Evolutionary conservation across 2,329 filamentous ascomycete genomes (phyloP).

Genomic region (Exserohilum turcica): DNA sequence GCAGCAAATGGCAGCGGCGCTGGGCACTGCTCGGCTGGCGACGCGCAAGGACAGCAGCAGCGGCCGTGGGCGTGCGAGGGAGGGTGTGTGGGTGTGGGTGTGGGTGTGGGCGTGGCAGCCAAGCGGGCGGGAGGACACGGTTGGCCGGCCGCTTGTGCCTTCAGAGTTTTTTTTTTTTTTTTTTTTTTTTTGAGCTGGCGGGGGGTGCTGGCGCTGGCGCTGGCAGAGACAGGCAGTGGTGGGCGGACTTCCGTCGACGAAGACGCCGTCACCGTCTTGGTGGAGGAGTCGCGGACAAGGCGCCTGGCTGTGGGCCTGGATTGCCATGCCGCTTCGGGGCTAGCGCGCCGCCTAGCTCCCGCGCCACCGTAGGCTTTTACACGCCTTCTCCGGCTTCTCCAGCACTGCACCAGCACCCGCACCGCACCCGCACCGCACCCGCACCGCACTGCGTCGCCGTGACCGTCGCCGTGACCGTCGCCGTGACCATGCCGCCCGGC

Average conservation of each 20-base stretch:
- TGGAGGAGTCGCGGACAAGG: constrained; percentile 24
- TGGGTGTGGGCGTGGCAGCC: too few relatives aligned
- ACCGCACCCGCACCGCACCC: too few relatives aligned
- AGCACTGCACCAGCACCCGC: too few relatives aligned
- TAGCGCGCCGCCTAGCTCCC: constrained; percentile 25
- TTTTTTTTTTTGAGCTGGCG: too few relatives aligned
- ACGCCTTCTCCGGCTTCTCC: constrained; percentile 45
- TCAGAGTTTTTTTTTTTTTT: constrained; percentile 40
- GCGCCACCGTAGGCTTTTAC: constrained; percentile 23
- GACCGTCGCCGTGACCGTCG: too few relatives aligned
- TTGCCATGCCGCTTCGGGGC: constrained; percentile 13
- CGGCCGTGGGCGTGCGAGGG: too few relatives aligned
- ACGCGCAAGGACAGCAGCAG: constrained; percentile 21
- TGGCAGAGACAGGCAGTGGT: constrained; percentile 2
- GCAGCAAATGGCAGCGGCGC: constrained; percentile 27
- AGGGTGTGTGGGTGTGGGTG: too few relatives aligned
- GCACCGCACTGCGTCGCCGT: too few relatives aligned
- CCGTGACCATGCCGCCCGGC: too few relatives aligned
- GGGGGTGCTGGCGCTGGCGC: constrained; percentile 29
- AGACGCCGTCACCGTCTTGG: constrained; percentile 15
- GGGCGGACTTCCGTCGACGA: constrained; percentile 10
- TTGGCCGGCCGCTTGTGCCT: constrained; percentile 25
- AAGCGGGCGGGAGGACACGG: constrained; percentile 28
- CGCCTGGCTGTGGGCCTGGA: constrained; percentile 25
- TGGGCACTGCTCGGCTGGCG: constrained; percentile 13